Conservation (phyloP, 1,139 yeast genomes). For the Trichomonascaceae sp. region DNA sequence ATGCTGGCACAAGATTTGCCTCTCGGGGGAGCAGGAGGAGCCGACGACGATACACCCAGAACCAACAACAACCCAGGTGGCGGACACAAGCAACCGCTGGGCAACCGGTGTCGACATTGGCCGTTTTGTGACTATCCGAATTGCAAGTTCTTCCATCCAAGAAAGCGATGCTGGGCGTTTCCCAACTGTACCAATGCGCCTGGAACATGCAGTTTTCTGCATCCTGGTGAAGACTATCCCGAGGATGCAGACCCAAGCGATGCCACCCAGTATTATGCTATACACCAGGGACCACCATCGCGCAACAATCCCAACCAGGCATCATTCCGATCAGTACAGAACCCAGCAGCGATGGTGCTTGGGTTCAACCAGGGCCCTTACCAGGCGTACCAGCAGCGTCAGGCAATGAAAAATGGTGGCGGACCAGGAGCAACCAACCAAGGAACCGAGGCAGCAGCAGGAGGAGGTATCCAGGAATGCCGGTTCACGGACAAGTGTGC, state of each 20-base stretch:
- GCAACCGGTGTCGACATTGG: constrained; percentile 53
- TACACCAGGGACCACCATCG: neutral
- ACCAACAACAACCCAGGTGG: neutral
- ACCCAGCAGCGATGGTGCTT: no score
- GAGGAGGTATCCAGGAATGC: constrained; percentile 33
- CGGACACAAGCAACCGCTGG: neutral
- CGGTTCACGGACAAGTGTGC: constrained; percentile 65
- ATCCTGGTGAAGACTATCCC: constrained; percentile 57
- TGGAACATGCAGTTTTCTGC: constrained; percentile 72
- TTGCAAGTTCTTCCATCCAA: constrained; percentile 71
- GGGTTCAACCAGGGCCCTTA: neutral
- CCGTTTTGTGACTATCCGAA: constrained; percentile 59
- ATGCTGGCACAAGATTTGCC: constrained; percentile 6
- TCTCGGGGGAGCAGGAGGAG: constrained; percentile 4
- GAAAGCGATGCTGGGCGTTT: constrained; percentile 57
- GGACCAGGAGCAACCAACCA: constrained; percentile 9
- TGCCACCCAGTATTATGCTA: neutral
- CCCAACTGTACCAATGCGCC: constrained; percentile 71
- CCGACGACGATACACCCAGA: neutral
- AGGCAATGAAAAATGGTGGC: neutral
- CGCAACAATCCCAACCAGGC: neutral
- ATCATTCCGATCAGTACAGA: no score
- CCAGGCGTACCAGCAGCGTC: constrained; percentile 25
- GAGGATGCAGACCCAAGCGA: neutral
- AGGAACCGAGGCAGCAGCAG: constrained; percentile 2